These are phyloP conservation scores for Candida glucosophila DNA, from an alignment of 1,139 yeast species.

Conservation along the genomic window DNA sequence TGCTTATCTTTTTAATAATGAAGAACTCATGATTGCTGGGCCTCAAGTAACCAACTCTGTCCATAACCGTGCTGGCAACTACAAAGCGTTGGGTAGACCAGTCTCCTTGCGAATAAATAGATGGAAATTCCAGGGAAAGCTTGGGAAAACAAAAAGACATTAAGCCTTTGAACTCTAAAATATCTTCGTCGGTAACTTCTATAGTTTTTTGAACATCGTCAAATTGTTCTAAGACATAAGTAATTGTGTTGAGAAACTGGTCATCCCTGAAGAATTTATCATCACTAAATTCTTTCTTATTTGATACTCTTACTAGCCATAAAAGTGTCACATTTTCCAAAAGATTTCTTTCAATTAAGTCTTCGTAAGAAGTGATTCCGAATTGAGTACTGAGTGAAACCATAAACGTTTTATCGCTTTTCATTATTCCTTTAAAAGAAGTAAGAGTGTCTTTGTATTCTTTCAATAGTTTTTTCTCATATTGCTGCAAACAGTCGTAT, in stretches of 20 bases:
- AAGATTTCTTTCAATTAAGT: conserved; percentile 2
- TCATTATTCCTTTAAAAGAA: conserved; percentile 5
- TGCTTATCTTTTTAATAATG: no score
- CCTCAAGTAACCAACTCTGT: conserved; percentile 5
- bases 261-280: conserved; percentile 1
- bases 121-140: conserved; percentile 1
- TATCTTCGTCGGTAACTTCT: conserved; percentile 4
- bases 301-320: conserved; percentile 5
- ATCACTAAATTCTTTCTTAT: conserved; percentile 1
- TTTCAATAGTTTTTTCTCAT: conserved; percentile 5
- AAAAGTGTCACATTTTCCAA: conserved; percentile 3
- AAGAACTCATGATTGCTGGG: conserved; percentile 4
- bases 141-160: conserved; percentile 1
- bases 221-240: conserved; percentile 3
- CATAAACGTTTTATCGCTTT: conserved; percentile 4
- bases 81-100: conserved; percentile 3
- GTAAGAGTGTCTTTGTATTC: conserved; percentile 2
- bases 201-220: conserved; percentile 3
- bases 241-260: conserved; percentile 1
- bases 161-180: conserved; percentile 2
- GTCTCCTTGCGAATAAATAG: conserved; percentile 3
- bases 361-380: conserved; percentile 4
- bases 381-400: conserved; percentile 2
- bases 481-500: conserved; percentile 4
- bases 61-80: conserved; percentile 5